Evolutionary conservation across 2,329 filamentous ascomycete genomes (phyloP), one percentile per base, ranked within the genome.

Genomic region (Colletotrichum cordylinicola): DNA sequence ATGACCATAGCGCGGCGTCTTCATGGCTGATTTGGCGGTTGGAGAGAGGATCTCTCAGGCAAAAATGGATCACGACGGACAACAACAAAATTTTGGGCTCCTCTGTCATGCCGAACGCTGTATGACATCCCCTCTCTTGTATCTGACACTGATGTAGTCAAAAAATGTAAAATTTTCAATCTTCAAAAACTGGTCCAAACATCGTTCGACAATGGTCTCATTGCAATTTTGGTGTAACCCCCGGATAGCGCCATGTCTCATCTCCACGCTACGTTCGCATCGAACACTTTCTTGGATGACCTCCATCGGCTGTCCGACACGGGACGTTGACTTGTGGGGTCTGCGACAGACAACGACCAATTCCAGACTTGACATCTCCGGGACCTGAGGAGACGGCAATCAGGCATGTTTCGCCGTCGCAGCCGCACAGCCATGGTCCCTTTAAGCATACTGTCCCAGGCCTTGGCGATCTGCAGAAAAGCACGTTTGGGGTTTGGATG

Each of bases 111-210:
- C 72, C 77, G 58, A 52, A 67, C 61, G 24, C 35, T 71, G 80
- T 78, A 80, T 84, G 83, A 81, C 83, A 84, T 84, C 83, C 83
- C 83, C 83, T 85, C 84, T 85, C 84, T 85, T 83, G 82, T 82
- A 82, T 60, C 61, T 73, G 43, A 18, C 56, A 73, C 64, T 29
- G 27, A 74, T 31, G 35, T 61, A 67, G 70, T 74, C 27, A 27
- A 48, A 43, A 60, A 62, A 52, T 52, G 56, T 62, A 61, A 70
- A 76, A 64, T 31, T 73, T 52, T 61, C 9, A 60, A 55, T 10
- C 9, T 52, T 55, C 37, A 62, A 9, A 61, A 58, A 8, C 10
- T 13, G 12, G n/a, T 13, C 24, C 12, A 18, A 27, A 16, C 24
- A 31, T 67, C 9, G 24, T 67, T 15, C 21, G 16, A 64, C 15